phyloP scores from a whole-genome alignment of 1,284 basidiomycete species.

The Apiotrichum siamense region DNA sequence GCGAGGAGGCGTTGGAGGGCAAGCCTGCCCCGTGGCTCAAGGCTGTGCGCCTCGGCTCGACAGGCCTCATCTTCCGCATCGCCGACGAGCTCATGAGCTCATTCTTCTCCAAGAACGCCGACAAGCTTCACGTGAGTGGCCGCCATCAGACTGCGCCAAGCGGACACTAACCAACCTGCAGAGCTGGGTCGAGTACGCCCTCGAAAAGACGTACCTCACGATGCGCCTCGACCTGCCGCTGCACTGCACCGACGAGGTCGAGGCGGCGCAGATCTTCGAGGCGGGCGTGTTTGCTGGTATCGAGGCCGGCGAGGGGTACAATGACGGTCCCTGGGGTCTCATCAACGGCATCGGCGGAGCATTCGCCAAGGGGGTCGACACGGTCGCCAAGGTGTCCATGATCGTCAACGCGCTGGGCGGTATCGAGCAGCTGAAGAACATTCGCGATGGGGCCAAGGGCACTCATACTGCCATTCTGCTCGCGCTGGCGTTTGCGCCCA shows the following conservation, averaged over 20 bases:
- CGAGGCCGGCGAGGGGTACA: slow-evolving; percentile 8
- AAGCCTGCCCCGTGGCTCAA: slow-evolving; percentile 2
- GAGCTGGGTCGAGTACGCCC: slow-evolving; percentile 61
- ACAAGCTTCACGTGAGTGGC: neutral
- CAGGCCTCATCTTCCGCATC: neutral
- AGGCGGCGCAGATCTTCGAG: slow-evolving; percentile 69
- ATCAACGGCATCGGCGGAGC: slow-evolving; percentile 5
- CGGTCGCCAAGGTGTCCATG: slow-evolving; percentile 1
- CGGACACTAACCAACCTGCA: slow-evolving; percentile 35
- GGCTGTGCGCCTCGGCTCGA: slow-evolving; percentile 1
- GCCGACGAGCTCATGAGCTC: neutral
- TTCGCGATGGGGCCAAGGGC: neutral
- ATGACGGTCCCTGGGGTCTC: slow-evolving; percentile 1
- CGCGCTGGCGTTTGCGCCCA: slow-evolving; percentile 1
- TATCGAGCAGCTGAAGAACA: neutral
- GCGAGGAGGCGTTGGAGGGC: neutral
- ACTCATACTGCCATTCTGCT: neutral
- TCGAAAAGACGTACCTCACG: slow-evolving; percentile 69
- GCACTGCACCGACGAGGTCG: slow-evolving; percentile 61
- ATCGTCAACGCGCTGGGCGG: slow-evolving; percentile 4
- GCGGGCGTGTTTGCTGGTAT: slow-evolving; percentile 51
- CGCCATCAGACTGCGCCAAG: neutral
- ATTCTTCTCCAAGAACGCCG: neutral
- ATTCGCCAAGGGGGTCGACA: slow-evolving; percentile 1
- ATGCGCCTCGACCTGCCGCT: slow-evolving; percentile 69